These are phyloP conservation scores for Aspergillus taichungensis DNA, from an alignment of 495 filamentous ascomycete species.

Conservation along the genomic window DNA sequence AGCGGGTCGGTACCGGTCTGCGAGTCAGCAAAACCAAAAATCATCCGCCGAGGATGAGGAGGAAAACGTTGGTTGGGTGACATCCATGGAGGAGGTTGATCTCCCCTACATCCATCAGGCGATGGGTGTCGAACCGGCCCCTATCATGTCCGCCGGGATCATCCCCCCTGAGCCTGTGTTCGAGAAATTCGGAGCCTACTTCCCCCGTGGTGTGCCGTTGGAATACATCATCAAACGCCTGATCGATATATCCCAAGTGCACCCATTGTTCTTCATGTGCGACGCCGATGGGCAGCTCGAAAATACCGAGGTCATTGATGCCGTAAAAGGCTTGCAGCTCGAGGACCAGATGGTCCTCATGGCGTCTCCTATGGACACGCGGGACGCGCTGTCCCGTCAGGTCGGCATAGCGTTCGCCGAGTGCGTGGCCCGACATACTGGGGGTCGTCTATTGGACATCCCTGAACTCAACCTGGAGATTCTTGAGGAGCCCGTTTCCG, in stretches of 20 bases:
- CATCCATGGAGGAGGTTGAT: constrained; percentile 66
- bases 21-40: constrained; percentile 25
- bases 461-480: constrained; percentile 54
- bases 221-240: constrained; percentile 67
- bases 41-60: constrained; percentile 8
- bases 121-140: constrained; percentile 52
- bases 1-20: constrained; percentile 76
- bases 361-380: constrained; percentile 48
- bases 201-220: constrained; percentile 67
- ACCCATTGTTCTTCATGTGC: constrained; percentile 67
- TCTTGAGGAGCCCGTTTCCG: constrained; percentile 45
- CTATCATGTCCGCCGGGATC: constrained; percentile 66
- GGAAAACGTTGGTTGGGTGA: constrained; percentile 60
- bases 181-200: constrained; percentile 65
- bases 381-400: constrained; percentile 12
- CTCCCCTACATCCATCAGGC: constrained; percentile 50
- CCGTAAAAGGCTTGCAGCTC: constrained; percentile 51
- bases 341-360: constrained; percentile 68
- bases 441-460: constrained; percentile 60
- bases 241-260: constrained; percentile 51
- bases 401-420: constrained; percentile 51
- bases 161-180: constrained; percentile 57
- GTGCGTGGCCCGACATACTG: constrained; percentile 55
- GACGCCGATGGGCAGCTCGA: constrained; percentile 44
- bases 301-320: constrained; percentile 63